A percentile compares a stretch with the other conserved stretches of the same genome.
Conservation (phyloP, 2,329 filamentous ascomycete genomes). For the Raffaelea albimanens region DNA sequence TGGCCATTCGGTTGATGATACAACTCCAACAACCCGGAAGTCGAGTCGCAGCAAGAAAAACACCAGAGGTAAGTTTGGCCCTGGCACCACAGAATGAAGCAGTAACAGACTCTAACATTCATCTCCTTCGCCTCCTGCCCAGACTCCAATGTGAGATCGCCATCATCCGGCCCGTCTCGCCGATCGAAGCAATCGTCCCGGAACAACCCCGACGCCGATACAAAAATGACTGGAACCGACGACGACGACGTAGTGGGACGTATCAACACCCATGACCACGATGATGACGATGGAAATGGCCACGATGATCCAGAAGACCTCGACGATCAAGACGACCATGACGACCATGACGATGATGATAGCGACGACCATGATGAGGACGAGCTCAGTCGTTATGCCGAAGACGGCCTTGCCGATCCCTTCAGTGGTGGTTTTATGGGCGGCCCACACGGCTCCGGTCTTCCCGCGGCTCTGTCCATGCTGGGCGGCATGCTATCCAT, state of each 20-base stretch:
- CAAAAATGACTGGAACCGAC: conserved; percentile 61
- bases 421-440: conserved; percentile 59
- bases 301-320: conserved; percentile 34
- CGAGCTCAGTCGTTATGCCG: conserved; percentile 20
- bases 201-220: conserved; percentile 51
- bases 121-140: too few species aligned
- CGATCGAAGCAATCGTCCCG: conserved; percentile 44
- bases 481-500: conserved; percentile 92
- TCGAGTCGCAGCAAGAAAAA: conserved; percentile 62
- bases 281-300: conserved; percentile 16
- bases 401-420: conserved; percentile 35
- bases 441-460: conserved; percentile 49
- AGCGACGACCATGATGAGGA: conserved; percentile 41
- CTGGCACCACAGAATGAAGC: background rate
- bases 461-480: conserved; percentile 76
- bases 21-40: conserved; percentile 57
- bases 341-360: conserved; percentile 39
- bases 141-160: background rate
- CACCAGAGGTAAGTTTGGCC: conserved; percentile 29
- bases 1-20: conserved; percentile 54
- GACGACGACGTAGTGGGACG: conserved; percentile 31
- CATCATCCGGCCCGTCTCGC: conserved; percentile 29
- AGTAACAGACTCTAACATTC: background rate
- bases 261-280: background rate
- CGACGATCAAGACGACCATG: conserved; percentile 46